A percentile compares a stretch with the other conserved stretches of the same genome.
These are phyloP conservation scores for Sphagnurus paluster DNA, from an alignment of 1,284 basidiomycete species.

Conservation along the genomic window DNA sequence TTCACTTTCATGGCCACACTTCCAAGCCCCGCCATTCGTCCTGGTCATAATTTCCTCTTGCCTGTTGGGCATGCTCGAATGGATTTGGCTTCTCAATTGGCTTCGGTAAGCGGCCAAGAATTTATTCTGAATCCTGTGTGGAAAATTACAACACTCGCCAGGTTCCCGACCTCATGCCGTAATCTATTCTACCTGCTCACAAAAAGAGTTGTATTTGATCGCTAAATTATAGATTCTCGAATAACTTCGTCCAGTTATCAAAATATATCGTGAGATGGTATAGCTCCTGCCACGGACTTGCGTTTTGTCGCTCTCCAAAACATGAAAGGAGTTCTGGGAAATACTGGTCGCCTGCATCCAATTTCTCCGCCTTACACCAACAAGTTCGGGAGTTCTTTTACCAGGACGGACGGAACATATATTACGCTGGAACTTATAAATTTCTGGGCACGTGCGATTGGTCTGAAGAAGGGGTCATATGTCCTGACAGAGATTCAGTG, in stretches of 20 bases:
- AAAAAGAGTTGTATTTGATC: background rate
- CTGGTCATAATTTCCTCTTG: background rate
- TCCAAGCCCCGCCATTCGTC: background rate
- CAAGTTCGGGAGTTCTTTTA: constrained; percentile 1
- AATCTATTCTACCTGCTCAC: background rate
- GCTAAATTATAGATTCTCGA: background rate
- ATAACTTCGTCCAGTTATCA: background rate
- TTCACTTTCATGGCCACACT: background rate
- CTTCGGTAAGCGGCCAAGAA: background rate
- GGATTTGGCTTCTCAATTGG: background rate
- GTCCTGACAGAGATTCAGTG: background rate
- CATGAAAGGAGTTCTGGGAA: background rate
- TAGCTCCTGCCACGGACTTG: background rate
- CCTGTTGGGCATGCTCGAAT: background rate
- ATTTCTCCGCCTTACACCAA: background rate
- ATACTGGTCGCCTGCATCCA: background rate
- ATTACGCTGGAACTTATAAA: constrained; percentile 6
- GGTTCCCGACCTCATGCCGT: no score
- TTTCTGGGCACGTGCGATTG: background rate
- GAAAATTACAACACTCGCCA: no score
- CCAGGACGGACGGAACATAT: background rate
- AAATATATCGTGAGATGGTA: background rate
- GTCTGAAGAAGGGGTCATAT: constrained; percentile 2
- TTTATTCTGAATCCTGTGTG: background rate
- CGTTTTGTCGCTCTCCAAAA: background rate